Percentiles rank a stretch among this genome's conserved stretches.
Evolutionary conservation across 2,329 filamentous ascomycete species (phyloP).

Genomic region (Trichoderma sp.): DNA sequence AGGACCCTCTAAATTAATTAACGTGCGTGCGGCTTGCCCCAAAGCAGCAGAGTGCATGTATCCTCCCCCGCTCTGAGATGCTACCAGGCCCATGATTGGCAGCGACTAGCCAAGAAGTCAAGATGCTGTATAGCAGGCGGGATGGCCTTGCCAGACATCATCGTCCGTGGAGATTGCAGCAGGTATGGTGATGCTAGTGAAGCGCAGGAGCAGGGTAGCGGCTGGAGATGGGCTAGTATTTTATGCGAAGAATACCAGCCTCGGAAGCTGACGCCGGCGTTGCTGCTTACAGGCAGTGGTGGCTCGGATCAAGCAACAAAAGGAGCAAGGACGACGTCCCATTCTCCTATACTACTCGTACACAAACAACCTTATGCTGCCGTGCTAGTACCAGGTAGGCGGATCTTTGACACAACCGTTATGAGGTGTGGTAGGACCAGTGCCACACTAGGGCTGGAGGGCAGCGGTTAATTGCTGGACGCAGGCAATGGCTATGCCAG

Average conservation of each 20-base stretch:
- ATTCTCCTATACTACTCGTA: too few species aligned
- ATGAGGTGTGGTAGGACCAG: neutral
- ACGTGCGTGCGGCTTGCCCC: conserved; percentile 25
- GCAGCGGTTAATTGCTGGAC: neutral
- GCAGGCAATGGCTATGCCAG: neutral
- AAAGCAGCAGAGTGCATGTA: conserved; percentile 16
- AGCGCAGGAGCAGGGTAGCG: neutral
- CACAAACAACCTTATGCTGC: neutral
- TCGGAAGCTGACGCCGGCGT: neutral
- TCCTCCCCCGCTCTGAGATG: conserved; percentile 5
- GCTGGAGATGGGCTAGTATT: neutral
- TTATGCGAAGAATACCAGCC: neutral
- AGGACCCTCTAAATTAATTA: conserved; percentile 20
- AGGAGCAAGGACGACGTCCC: neutral
- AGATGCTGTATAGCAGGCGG: neutral
- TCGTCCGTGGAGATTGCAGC: neutral
- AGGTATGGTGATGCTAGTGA: neutral
- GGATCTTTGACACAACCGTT: neutral
- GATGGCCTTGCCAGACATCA: neutral
- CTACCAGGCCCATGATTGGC: conserved; percentile 19
- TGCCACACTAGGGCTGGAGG: neutral
- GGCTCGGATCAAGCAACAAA: neutral
- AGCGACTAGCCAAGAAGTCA: neutral
- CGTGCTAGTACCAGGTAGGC: neutral
- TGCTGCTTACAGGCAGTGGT: neutral